Evolutionary conservation across 257 asterid species (phyloP).

Genomic region (Plantago elongata): DNA sequence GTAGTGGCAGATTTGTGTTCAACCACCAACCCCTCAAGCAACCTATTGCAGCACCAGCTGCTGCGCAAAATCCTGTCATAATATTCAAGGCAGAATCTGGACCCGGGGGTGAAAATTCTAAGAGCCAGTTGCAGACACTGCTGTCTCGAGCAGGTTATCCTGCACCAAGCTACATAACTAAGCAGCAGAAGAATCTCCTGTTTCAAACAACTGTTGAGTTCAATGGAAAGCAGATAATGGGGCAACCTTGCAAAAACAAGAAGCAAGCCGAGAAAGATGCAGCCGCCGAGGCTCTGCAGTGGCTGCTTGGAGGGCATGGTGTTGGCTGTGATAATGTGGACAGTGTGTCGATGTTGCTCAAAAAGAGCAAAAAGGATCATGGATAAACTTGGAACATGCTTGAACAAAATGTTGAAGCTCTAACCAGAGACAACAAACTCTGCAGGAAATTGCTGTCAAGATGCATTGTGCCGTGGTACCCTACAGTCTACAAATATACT

Average conservation of each 20-base stretch:
- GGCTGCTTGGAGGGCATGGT: conserved; percentile 59
- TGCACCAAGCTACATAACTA: conserved; percentile 62
- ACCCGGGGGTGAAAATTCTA: conserved; percentile 92
- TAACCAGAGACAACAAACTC: too few relatives aligned
- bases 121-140: conserved; percentile 82
- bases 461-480: conserved; percentile 11
- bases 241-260: conserved; percentile 77
- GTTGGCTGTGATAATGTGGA: conserved; percentile 44
- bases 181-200: conserved; percentile 52
- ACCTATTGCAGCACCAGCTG: conserved; percentile 24
- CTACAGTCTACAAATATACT: neutral
- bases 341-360: conserved; percentile 60
- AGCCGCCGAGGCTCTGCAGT: conserved; percentile 85
- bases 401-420: neutral
- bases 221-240: conserved; percentile 67
- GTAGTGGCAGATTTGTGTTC: conserved; percentile 69
- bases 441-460: neutral
- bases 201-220: conserved; percentile 63
- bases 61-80: conserved; percentile 30
- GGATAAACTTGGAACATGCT: conserved; percentile 22
- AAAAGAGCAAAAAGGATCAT: conserved; percentile 78
- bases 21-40: conserved; percentile 48
- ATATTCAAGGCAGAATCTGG: conserved; percentile 48
- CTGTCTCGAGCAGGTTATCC: conserved; percentile 81
- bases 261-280: conserved; percentile 94